Conservation (phyloP, 2,329 filamentous ascomycete species). For the Aspergillus aculeatinus region DNA sequence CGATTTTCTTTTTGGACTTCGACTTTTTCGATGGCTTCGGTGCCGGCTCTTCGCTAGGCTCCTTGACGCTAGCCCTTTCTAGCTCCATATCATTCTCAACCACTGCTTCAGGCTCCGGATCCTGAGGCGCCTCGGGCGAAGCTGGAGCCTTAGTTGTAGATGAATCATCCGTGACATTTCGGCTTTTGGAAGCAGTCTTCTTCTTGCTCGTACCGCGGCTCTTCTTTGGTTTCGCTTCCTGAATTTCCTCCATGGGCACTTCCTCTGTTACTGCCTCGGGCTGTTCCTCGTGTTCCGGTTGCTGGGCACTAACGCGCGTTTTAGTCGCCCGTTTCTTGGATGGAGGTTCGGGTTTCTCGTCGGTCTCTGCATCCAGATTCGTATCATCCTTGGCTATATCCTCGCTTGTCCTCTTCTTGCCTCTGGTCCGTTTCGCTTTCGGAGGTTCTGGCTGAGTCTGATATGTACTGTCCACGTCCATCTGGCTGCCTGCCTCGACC, state of each 20-base stretch:
- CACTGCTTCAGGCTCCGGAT: conserved; percentile 66
- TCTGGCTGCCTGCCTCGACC: conserved; percentile 44
- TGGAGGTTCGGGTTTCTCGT: conserved; percentile 41
- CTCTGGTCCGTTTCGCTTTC: conserved; percentile 43
- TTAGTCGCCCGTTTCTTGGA: conserved; percentile 61
- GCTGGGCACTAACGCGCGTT: conserved; percentile 47
- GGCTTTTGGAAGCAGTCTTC: conserved; percentile 41
- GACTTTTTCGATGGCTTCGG: conserved; percentile 27
- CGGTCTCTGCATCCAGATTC: conserved; percentile 13
- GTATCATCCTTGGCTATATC: conserved; percentile 44
- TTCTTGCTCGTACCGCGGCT: conserved; percentile 43
- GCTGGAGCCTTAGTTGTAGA: conserved; percentile 40
- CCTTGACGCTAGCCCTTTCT: conserved; percentile 52
- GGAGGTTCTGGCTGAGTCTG: conserved; percentile 29
- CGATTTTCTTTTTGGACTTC: conserved; percentile 32
- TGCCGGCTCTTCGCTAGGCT: conserved; percentile 30
- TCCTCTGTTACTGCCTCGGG: conserved; percentile 31
- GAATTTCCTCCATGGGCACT: conserved; percentile 12
- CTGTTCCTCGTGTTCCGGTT: conserved; percentile 43
- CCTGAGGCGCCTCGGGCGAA: conserved; percentile 46
- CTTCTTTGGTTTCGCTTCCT: conserved; percentile 44
- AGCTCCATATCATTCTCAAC: conserved; percentile 65
- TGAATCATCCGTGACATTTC: conserved; percentile 52
- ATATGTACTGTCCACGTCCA: conserved; percentile 32
- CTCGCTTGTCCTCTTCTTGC: conserved; percentile 65